Base-by-base conservation (phyloP, 345 rosid genomes). In the Dovyalis caffra region DNA sequence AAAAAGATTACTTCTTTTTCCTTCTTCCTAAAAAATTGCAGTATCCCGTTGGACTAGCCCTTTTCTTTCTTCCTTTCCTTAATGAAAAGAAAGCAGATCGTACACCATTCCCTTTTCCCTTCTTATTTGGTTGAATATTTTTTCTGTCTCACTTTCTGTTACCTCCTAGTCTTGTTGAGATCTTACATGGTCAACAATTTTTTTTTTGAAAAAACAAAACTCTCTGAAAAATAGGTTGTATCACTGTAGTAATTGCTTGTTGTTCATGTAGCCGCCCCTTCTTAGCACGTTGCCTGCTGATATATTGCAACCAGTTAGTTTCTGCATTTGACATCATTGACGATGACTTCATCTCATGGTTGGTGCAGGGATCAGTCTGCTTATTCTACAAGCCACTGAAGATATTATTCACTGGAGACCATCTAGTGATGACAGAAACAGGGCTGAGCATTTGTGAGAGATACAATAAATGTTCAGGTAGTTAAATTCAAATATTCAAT, bases 321-420 rank as follows among this genome's bases (percentile, higher is more conserved):
- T 43, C 47, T 14, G 47, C 47, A 14, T 43, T 3, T 10, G 47
- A 23, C 60, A 53, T n/a, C 28, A 53, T 21, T 53, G 28, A 1
- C 60, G n/a, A 10, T 3, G 60, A 21, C 5, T 53, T 23, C 0
- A n/a, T 53, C 5, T 53, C 60, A n/a, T 53, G 60, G 28, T 26
- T 66, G 70, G 32, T 70, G 70, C 82, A 83, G 83, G 84, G 88
- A 73, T 71, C 84, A 8, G 79, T 82, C 53, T 82, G 86, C 81
- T 73, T 85, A 80, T 63, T 70, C 26, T 78, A 75, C 68, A 76
- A 77, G 77, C 45, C 84, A 0, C 84, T 72, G 20, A 60, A 78
- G 77, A 69, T 80, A 35, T 51, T 85, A 58, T 80, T 85, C 74
- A 76, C 83, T 0, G 84, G 88, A 18, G 86, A 85, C 67, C 88